Base-by-base conservation (phyloP, 2,329 filamentous ascomycete species). In the Diaporthe sp. region DNA sequence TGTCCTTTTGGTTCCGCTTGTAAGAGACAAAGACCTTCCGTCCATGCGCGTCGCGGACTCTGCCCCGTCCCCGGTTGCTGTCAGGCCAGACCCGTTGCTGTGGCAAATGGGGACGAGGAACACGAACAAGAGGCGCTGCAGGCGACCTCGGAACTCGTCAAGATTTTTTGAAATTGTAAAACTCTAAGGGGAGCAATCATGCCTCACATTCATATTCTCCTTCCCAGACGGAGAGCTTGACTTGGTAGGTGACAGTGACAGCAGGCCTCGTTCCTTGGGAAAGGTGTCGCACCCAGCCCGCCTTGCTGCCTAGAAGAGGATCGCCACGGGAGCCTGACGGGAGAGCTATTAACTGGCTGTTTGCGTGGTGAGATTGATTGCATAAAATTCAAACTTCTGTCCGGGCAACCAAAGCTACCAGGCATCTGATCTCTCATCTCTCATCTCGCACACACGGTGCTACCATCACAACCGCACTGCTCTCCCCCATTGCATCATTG, bases 71-170 rank as follows among this genome's bases (percentile, higher is more conserved):
- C 63, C 28, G 63, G 63, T 51, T 25, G 20, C 63, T 31, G n/a
- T 68, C 63, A 68, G 63, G 37, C 37, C 63, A 51, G 25, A 51
- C 44, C 28, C 63, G 44, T 68, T 68, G 65, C 65, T 68, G 65
- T 34, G 65, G 47, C 65, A 68, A 68, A 65, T 44, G 61, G 44
- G 39, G 39, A 31, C 13, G 6, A 44, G 37, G 60, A 17, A 44
- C 39, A 47, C 60, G 25, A 63, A n/a, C 37, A 28, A 17, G 22
- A 12, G n/a, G 13, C 28, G n/a, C 58, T 44, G 60, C 39, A 63
- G 60, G 28, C 39, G 28, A 63, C 13, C 60, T 63, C 60, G 39
- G 44, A 9, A 51, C 31, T 34, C 13, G 22, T 51, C 44, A 68
- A 49, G 60, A 22, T 9, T 34, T 34, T 51, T 15, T 51, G 22